Conservation (phyloP, 345 rosid species). For the Pugionium cornutum region DNA sequence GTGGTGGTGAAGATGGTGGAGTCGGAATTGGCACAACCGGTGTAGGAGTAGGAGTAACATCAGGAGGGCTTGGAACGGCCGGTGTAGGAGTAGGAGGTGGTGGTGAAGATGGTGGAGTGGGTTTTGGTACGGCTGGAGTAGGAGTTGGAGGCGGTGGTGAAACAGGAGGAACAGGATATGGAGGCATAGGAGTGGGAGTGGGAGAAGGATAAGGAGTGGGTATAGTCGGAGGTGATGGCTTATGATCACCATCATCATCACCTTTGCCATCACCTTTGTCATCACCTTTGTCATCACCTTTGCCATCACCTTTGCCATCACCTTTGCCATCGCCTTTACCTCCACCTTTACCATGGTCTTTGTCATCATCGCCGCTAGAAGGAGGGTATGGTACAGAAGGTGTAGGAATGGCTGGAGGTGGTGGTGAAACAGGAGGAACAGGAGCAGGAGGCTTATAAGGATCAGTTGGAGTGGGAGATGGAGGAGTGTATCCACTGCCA, state of each 20-base stretch:
- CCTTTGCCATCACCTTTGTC: neutral
- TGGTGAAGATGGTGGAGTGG: constrained; percentile 5
- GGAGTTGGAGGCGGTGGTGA: constrained; percentile 31
- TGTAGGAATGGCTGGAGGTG: neutral
- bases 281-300: neutral
- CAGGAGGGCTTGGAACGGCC: neutral
- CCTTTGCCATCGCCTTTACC: neutral
- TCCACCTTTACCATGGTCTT: neutral
- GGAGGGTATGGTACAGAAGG: neutral
- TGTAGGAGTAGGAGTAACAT: neutral
- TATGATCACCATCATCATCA: neutral
- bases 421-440: neutral
- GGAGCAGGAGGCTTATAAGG: neutral
- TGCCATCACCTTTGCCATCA: neutral
- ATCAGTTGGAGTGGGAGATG: constrained; percentile 13
- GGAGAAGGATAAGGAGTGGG: neutral
- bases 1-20: neutral
- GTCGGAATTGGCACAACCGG: constrained; percentile 23
- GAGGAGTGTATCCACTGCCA: constrained; percentile 29
- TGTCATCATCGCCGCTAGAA: neutral
- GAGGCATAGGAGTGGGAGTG: neutral
- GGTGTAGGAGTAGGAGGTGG: constrained; percentile 21
- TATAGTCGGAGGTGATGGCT: neutral
- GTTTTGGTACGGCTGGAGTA: constrained; percentile 3
- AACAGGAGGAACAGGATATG: constrained; percentile 11